Percentiles rank a stretch among this genome's conserved stretches.
These are phyloP conservation scores for Theobroma grandiflorum DNA, from an alignment of 441 rosid species.

Conservation along the genomic window DNA sequence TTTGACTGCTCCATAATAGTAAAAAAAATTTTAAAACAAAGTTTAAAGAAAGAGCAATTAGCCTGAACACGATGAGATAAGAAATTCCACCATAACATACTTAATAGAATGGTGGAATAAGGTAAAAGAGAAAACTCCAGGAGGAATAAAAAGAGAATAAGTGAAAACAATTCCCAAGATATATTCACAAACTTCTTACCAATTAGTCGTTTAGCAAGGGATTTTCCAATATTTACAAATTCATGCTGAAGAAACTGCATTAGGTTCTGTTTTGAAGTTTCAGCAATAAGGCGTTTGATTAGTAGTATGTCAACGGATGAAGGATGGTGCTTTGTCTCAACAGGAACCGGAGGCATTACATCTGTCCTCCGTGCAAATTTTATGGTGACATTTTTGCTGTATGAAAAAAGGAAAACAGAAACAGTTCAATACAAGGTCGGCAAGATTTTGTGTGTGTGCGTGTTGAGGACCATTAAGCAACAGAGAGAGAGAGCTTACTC, in stretches of 20 bases:
- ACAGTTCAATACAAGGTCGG: slow-evolving; percentile 27
- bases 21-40: neutral
- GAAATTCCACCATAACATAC: neutral
- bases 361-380: slow-evolving; percentile 93
- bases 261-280: slow-evolving; percentile 85
- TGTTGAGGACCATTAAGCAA: neutral
- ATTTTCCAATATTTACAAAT: slow-evolving; percentile 87
- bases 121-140: neutral
- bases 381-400: slow-evolving; percentile 88
- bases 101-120: neutral
- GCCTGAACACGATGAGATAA: neutral
- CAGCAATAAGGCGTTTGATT: slow-evolving; percentile 93
- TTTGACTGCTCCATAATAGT: neutral
- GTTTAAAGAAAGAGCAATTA: neutral
- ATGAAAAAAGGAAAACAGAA: slow-evolving; percentile 20
- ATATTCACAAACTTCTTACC: slow-evolving; percentile 54
- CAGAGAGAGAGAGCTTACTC: slow-evolving; percentile 65
- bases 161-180: neutral
- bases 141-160: slow-evolving; percentile 2
- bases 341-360: slow-evolving; percentile 96
- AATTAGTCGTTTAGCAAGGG: slow-evolving; percentile 81
- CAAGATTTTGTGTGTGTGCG: neutral
- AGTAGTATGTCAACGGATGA: slow-evolving; percentile 95
- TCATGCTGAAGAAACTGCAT: slow-evolving; percentile 96
- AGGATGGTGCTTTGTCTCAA: slow-evolving; percentile 97